A percentile compares a stretch with the other conserved stretches of the same genome.
Conservation (phyloP, 345 rosid species). For the Isatis tinctoria region DNA sequence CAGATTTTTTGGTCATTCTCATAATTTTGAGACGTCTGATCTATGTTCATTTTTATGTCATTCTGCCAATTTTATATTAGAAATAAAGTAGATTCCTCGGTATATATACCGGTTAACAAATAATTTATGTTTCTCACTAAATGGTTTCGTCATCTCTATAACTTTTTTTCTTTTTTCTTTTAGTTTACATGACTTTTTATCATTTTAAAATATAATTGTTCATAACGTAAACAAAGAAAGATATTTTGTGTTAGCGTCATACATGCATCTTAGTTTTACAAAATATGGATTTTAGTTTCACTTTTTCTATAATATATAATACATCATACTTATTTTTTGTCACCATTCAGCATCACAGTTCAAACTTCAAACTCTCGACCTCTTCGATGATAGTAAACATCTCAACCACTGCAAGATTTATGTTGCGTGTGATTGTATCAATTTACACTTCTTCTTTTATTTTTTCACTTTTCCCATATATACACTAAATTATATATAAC, state of each 20-base stretch:
- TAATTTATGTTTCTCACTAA: no score
- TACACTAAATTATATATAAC: background rate
- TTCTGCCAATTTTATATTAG: no score
- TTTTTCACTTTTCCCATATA: background rate
- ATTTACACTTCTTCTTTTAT: background rate
- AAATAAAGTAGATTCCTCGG: no score
- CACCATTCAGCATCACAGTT: conserved; percentile 18
- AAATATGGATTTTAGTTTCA: background rate
- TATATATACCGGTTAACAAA: no score
- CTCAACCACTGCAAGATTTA: conserved; percentile 1
- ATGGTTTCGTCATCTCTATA: no score
- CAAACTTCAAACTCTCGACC: background rate
- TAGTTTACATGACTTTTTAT: no score
- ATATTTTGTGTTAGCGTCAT: no score
- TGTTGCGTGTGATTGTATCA: conserved; percentile 9
- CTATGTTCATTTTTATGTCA: no score
- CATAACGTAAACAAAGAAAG: no score
- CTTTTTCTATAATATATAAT: background rate
- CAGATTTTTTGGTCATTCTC: background rate
- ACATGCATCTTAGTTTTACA: background rate
- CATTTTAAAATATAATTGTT: no score
- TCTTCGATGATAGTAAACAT: conserved; percentile 1
- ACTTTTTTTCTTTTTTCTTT: no score
- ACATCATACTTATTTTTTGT: background rate
- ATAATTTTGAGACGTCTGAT: no score